Evolutionary conservation across 228 moss, liverwort and hornwort genomes (phyloP), one percentile per base, ranked within the genome.

Genomic region (Sphagnum fallax): DNA sequence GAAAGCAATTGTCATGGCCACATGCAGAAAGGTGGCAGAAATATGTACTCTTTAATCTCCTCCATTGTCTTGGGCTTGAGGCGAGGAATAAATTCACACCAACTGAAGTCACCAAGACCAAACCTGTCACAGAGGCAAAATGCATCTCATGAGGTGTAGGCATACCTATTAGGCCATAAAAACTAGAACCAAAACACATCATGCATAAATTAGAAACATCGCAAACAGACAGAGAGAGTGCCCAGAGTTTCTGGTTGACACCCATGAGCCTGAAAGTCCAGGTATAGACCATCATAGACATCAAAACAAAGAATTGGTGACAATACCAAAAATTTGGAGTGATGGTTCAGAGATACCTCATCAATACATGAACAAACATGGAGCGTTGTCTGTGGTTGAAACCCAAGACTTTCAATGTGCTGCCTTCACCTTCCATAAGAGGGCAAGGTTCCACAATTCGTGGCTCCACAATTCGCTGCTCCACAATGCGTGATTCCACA

Each of bases 351-450:
- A 32, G 76, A 82, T 74, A 95, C 97, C 97, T 98, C 97, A 93
- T 93, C n/a, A 98, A 70, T 48, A 93, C 90, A 77, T 98, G 91
- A 62, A 98, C 97, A 79, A 98, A 98, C 11, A 92, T 81, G 51
- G 90, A 82, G 18, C 97, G 90, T 74, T 98, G 93, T 70, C 90
- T 91, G 70, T 85, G 93, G 55, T 91, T 98, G 65, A 98, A 98
- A 52, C 97, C 97, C 49, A 91, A 74, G 32, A 98, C 84, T 75
- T 88, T 93, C 66, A 98, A 73, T 6, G 91, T 91, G 73, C 91
- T 81, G 70, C 91, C 97, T 68, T 98, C 97, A 62, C 97, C 93
- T 78, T 93, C 97, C 91, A 98, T 91, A 13, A 98, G 91, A n/a
- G 89, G 91, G 64, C 32, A 32, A 32, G 32, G 32, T 2, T 32